These are phyloP conservation scores for Tylopilus sp. DNA, from an alignment of 1,284 basidiomycete genomes.

Conservation along the genomic window DNA sequence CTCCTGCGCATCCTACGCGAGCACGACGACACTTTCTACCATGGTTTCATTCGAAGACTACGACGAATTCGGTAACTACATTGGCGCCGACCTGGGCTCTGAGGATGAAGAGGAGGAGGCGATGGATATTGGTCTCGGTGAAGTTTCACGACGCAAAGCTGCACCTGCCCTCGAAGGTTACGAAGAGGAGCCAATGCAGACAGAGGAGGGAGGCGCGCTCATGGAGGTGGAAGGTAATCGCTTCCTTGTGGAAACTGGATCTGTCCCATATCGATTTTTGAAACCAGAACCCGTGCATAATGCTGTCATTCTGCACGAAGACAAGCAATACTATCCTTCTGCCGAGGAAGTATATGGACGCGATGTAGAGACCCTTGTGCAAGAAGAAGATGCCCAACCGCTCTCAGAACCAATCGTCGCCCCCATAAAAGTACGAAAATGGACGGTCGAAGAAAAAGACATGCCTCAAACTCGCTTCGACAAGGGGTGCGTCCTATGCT, in stretches of 20 bases:
- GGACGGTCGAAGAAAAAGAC: slow-evolving; percentile 89
- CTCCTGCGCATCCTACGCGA: slow-evolving; percentile 12
- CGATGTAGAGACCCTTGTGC: slow-evolving; percentile 94
- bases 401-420: slow-evolving; percentile 94
- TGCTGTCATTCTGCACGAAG: slow-evolving; percentile 91
- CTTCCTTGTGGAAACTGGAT: background rate
- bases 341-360: slow-evolving; percentile 91
- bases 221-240: slow-evolving; percentile 80
- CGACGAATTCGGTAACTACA: slow-evolving; percentile 94
- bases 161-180: slow-evolving; percentile 70
- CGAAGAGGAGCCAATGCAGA: slow-evolving; percentile 60
- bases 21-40: slow-evolving; percentile 4
- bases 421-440: slow-evolving; percentile 90
- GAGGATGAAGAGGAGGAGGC: slow-evolving; percentile 72
- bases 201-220: slow-evolving; percentile 57
- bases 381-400: slow-evolving; percentile 97
- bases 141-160: slow-evolving; percentile 34
- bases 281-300: slow-evolving; percentile 67
- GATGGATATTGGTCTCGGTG: slow-evolving; percentile 47
- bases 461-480: slow-evolving; percentile 93
- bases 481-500: slow-evolving; percentile 65
- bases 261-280: slow-evolving; percentile 2
- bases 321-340: slow-evolving; percentile 97
- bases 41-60: slow-evolving; percentile 86
- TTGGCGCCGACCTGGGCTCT: slow-evolving; percentile 88